These are phyloP conservation scores for Apiosordaria backusii DNA, from an alignment of 495 filamentous ascomycete species.

Conservation along the genomic window DNA sequence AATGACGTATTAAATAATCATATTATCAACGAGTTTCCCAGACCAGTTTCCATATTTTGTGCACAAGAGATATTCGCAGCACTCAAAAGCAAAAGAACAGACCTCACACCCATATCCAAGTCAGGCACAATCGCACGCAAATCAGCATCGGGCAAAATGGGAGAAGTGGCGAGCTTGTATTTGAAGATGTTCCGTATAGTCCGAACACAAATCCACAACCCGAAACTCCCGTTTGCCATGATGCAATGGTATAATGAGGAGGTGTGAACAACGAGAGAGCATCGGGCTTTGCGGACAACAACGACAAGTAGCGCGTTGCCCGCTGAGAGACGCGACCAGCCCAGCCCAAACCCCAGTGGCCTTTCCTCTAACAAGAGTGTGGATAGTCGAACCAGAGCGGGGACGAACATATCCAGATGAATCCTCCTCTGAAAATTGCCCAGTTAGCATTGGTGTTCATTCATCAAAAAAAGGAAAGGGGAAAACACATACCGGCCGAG, in stretches of 20 bases:
- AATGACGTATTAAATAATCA: too few species aligned
- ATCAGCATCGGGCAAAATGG: constrained; percentile 6
- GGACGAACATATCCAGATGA: neutral
- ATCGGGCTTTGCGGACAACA: constrained; percentile 36
- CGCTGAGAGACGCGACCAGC: constrained; percentile 47
- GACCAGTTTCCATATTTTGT: too few species aligned
- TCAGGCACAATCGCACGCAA: neutral
- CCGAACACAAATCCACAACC: constrained; percentile 22
- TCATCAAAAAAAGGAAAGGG: too few species aligned
- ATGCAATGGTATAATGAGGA: neutral
- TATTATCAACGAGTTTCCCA: too few species aligned
- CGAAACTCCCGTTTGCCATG: constrained; percentile 17
- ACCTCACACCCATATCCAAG: too few species aligned
- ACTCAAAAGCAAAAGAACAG: too few species aligned
- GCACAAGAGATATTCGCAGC: too few species aligned
- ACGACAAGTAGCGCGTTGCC: constrained; percentile 37
- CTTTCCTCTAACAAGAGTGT: neutral
- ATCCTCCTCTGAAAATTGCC: constrained; percentile 35
- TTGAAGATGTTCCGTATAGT: constrained; percentile 12
- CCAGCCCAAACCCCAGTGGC: constrained; percentile 28
- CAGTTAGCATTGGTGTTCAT: neutral
- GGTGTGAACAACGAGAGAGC: constrained; percentile 4
- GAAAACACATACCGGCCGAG: constrained; percentile 37
- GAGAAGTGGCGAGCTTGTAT: constrained; percentile 19
- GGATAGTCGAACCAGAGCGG: neutral